Evolutionary conservation across 345 rosid species (phyloP).

Genomic region (Camelina sativa): DNA sequence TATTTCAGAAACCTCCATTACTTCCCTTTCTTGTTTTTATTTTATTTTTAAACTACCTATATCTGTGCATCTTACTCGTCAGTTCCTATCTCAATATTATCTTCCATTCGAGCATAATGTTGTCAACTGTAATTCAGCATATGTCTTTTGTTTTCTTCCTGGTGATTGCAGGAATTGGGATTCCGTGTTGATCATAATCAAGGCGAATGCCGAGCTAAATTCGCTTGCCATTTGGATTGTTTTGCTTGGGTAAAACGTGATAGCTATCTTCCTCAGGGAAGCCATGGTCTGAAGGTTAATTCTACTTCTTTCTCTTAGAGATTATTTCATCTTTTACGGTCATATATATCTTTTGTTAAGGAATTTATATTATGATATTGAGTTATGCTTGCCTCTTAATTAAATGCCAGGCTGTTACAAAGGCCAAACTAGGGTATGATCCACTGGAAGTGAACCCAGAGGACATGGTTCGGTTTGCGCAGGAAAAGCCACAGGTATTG

Average conservation of each 20-base stretch:
- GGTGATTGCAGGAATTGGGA: conserved; percentile 77
- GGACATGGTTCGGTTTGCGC: conserved; percentile 97
- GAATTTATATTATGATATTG: conserved; percentile 13
- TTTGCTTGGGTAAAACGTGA: conserved; percentile 99
- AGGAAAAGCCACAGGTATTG: conserved; percentile 89
- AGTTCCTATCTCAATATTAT: conserved; percentile 17
- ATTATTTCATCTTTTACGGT: conserved; percentile 25
- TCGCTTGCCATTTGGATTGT: conserved; percentile 96
- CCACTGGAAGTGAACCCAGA: conserved; percentile 98
- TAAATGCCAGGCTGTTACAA: conserved; percentile 80
- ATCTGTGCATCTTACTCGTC: conserved; percentile 25
- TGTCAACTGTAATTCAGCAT: background rate
- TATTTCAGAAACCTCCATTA: background rate
- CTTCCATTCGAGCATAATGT: conserved; percentile 19
- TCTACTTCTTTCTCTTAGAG: conserved; percentile 23
- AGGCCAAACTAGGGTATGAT: conserved; percentile 96
- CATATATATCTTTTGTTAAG: conserved; percentile 14
- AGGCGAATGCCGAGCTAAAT: conserved; percentile 95
- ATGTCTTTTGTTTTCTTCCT: conserved; percentile 29
- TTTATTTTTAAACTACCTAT: background rate
- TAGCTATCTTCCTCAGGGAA: conserved; percentile 98
- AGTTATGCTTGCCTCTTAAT: conserved; percentile 35
- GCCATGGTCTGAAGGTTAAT: conserved; percentile 93
- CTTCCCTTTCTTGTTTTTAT: background rate
- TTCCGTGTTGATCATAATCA: conserved; percentile 86